Evolutionary conservation across 352 stramenopile species (phyloP).

Genomic region (Phytophthora sansomeana): DNA sequence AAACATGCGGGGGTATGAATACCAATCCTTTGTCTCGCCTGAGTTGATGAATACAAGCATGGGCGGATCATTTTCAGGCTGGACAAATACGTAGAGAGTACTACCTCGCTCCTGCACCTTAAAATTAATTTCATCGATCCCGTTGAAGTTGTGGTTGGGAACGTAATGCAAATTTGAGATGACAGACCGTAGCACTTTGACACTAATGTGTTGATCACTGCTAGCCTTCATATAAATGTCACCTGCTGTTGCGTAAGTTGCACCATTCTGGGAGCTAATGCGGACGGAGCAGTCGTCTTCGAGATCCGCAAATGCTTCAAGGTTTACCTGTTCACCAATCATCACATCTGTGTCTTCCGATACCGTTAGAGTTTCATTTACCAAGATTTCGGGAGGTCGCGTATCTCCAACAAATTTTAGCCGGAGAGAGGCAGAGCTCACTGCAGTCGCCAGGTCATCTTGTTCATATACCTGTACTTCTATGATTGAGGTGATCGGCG

Average conservation of each 20-base stretch:
- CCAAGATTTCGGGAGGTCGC: constrained; percentile 13
- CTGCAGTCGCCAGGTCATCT: neutral
- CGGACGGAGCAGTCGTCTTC: neutral
- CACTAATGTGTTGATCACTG: constrained; percentile 15
- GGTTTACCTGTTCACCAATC: constrained; percentile 24
- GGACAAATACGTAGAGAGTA: constrained; percentile 50
- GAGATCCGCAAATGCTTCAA: constrained; percentile 13
- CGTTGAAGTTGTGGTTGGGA: constrained; percentile 33
- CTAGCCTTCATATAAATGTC: constrained; percentile 7
- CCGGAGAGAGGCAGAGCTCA: constrained; percentile 18
- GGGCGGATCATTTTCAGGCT: constrained; percentile 37
- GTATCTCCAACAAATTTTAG: constrained; percentile 21
- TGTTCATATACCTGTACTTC: constrained; percentile 8
- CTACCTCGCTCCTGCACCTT: constrained; percentile 10
- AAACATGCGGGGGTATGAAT: constrained; percentile 32
- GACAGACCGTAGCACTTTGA: constrained; percentile 9
- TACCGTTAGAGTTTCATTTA: constrained; percentile 10
- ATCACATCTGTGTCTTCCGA: constrained; percentile 25
- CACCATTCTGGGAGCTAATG: constrained; percentile 25
- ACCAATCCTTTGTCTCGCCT: constrained; percentile 33
- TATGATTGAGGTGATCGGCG: constrained; percentile 16
- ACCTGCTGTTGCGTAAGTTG: constrained; percentile 13
- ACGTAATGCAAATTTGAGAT: constrained; percentile 27
- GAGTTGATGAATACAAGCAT: constrained; percentile 33
- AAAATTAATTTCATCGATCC: constrained; percentile 34